Base-by-base conservation (phyloP, 768 basidiomycete species). In the Cystofilobasidium capitatum region DNA sequence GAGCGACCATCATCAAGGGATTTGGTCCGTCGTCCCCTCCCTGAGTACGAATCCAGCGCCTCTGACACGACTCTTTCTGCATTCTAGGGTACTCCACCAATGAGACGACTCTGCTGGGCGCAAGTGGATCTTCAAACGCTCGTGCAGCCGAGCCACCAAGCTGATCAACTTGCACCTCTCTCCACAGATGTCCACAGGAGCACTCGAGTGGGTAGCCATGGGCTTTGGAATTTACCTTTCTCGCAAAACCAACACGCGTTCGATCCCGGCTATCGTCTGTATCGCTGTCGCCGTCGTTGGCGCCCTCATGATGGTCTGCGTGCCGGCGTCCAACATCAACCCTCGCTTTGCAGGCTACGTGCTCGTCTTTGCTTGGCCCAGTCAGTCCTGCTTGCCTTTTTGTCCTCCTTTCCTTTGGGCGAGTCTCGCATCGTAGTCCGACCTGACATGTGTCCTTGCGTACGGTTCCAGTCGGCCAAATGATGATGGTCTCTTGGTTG, bases 401-500 rank as follows among this genome's bases (percentile, higher is more conserved):
- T 42, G 12, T 42, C 40, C 20, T 20, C 40, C 20, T 42, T 20
- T 10, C 40, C 12, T 42, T 42, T 42, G 12, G 40, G 40, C 40
- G n/a, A n/a, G n/a, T n/a, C 40, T 42, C 40, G 40, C 10, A 20
- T 10, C 40, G 10, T 10, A 42, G 12, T 42, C 40, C 20, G 40
- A 42, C 12, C n/a, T n/a, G n/a, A n/a, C n/a, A n/a, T n/a, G n/a
- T n/a, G 40, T 10, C 20, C 12, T 42, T 42, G 40, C 20, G 40
- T 10, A 10, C 20, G 13, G 9, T 55, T n/a, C 51, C 51, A 24
- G 51, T 55, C 31, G 51, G 51, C 22, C 51, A 55, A 33, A 55
- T 55, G 51, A 24, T 55, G 51, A 55, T 55, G 51, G n/a, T 55
- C 51, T 55, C 51, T 12, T 55, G 51, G 51, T 13, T 55, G 51